Percentiles rank a stretch among this genome's conserved stretches.
These are phyloP conservation scores for Gossypioides kirkii DNA, from an alignment of 345 rosid genomes.

Conservation along the genomic window DNA sequence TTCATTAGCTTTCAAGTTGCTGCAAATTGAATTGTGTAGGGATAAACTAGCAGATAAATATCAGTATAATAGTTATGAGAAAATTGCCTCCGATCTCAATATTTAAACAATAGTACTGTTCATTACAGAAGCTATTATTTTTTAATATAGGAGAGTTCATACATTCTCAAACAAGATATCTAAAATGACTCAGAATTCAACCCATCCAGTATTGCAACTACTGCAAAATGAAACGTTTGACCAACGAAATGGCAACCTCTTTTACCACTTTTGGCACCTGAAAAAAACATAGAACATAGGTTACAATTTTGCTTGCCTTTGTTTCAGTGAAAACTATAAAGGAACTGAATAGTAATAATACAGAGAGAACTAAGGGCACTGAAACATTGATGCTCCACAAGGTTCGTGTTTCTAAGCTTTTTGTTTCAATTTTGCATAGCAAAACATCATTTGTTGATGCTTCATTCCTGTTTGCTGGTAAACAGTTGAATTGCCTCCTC, in stretches of 20 bases:
- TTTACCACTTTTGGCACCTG: not conserved
- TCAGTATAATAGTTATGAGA: not conserved
- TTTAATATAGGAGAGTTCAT: not conserved
- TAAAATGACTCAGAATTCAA: not conserved
- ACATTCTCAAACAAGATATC: not conserved
- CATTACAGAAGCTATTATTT: not conserved
- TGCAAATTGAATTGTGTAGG: not conserved
- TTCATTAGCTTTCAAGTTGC: not conserved
- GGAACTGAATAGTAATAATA: too few relatives aligned
- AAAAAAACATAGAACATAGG: not conserved
- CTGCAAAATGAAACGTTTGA: not conserved
- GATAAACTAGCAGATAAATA: not conserved
- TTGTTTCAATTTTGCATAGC: not conserved
- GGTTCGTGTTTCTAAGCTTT: not conserved
- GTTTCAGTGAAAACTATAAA: not conserved
- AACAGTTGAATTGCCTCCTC: not conserved
- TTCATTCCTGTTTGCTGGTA: not conserved
- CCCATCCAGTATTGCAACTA: not conserved
- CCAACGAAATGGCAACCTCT: not conserved
- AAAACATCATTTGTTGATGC: not conserved
- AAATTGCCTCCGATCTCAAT: not conserved
- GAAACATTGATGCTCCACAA: not conserved
- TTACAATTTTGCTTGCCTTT: not conserved
- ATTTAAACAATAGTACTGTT: not conserved
- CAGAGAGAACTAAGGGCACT: too few relatives aligned